These are phyloP conservation scores for Alternaria brassicicola DNA, from an alignment of 2,329 filamentous ascomycete species.

Conservation along the genomic window DNA sequence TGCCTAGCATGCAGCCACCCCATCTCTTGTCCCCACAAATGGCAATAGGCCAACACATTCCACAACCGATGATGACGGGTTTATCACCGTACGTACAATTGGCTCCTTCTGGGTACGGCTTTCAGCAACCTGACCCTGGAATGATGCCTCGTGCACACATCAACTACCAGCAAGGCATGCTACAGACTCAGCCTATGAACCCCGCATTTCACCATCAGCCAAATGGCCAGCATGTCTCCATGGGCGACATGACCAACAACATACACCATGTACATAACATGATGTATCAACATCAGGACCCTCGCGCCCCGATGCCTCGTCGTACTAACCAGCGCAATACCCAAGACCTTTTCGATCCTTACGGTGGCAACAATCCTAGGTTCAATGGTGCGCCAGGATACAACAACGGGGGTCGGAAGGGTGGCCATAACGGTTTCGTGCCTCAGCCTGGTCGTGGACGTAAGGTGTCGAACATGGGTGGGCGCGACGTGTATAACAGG, in stretches of 20 bases:
- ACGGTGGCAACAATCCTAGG: constrained; percentile 14
- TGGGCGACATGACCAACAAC: constrained; percentile 41
- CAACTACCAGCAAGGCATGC: constrained; percentile 11
- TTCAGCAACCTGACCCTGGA: constrained; percentile 18
- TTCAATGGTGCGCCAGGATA: constrained; percentile 23
- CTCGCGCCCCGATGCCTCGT: constrained; percentile 7
- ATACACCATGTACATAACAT: constrained; percentile 18
- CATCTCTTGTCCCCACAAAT: constrained; percentile 18
- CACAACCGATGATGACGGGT: constrained; percentile 5
- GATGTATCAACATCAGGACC: constrained; percentile 14
- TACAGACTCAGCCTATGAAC: constrained; percentile 17
- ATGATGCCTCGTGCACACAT: constrained; percentile 20
- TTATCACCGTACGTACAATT: constrained; percentile 21
- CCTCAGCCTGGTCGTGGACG: constrained; percentile 22
- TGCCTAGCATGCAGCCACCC: constrained; percentile 22
- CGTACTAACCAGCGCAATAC: constrained; percentile 18
- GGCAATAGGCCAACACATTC: constrained; percentile 18
- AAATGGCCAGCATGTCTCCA: constrained; percentile 16
- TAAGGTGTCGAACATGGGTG: constrained; percentile 26
- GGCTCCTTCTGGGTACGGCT: constrained; percentile 15
- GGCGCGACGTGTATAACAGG: constrained; percentile 17
- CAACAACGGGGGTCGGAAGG: constrained; percentile 20
- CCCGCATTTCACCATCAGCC: constrained; percentile 21
- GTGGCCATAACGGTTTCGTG: constrained; percentile 16
- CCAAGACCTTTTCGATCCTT: constrained; percentile 17